Conservation (phyloP, 73 alveolate genomes). For the Tetrahymena borealis region DNA sequence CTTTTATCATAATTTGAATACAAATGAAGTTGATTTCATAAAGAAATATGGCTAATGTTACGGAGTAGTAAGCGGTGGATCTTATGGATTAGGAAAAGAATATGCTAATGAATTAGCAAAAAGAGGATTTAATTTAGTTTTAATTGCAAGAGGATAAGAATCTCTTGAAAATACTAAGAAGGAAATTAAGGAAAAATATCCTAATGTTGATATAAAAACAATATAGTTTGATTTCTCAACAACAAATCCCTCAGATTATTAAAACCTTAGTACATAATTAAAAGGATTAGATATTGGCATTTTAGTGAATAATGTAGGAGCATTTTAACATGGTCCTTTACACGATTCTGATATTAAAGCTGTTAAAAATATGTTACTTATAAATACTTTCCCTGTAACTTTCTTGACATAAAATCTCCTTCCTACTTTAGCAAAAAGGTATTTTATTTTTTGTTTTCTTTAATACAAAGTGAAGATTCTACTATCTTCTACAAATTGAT, state of each 20-base stretch:
- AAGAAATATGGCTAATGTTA: slow-evolving; percentile 29
- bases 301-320: slow-evolving; percentile 30
- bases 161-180: slow-evolving; percentile 6
- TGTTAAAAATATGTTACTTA: neutral
- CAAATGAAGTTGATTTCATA: neutral
- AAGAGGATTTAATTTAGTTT: slow-evolving; percentile 47
- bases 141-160: slow-evolving; percentile 38
- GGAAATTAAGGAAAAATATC: neutral
- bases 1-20: neutral
- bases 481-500: too few species aligned
- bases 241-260: neutral
- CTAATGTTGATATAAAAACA: neutral
- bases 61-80: slow-evolving; percentile 56
- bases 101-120: slow-evolving; percentile 43
- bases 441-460: too few species aligned
- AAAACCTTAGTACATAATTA: neutral
- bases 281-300: slow-evolving; percentile 16
- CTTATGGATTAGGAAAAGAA: slow-evolving; percentile 64
- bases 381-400: neutral
- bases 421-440: neutral
- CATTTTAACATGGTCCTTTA: slow-evolving; percentile 11
- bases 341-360: neutral
- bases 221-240: slow-evolving; percentile 39
- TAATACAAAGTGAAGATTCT: too few species aligned
- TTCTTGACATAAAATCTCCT: neutral